These are phyloP conservation scores for Crucihimalaya himalaica DNA, from an alignment of 345 rosid species.

Conservation along the genomic window DNA sequence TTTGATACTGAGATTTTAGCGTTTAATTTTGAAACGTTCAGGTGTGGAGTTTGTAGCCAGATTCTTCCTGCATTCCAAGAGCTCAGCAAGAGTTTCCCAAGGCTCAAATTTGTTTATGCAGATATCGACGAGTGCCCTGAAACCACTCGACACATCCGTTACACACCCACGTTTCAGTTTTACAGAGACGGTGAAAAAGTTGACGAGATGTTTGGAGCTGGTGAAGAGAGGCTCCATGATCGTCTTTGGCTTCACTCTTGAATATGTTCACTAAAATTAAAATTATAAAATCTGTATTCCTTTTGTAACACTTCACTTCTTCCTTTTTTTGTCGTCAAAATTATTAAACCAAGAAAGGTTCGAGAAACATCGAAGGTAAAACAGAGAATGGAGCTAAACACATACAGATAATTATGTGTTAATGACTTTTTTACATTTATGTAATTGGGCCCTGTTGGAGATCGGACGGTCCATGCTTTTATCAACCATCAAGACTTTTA, in stretches of 20 bases:
- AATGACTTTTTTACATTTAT: not conserved
- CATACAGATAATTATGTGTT: not conserved
- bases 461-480: not conserved
- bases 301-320: no score
- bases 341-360: no score
- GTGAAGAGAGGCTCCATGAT: conserved; percentile 86
- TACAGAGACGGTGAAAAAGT: conserved; percentile 84
- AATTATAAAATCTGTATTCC: not conserved
- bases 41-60: conserved; percentile 90
- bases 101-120: conserved; percentile 72
- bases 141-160: conserved; percentile 78
- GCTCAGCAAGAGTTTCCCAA: conserved; percentile 67
- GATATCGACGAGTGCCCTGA: conserved; percentile 96
- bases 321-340: no score
- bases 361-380: no score
- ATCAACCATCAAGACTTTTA: not conserved
- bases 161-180: conserved; percentile 90
- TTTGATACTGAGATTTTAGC: conserved; percentile 6
- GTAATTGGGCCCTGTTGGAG: not conserved
- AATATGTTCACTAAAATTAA: conserved; percentile 21
- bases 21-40: conserved; percentile 36
- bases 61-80: conserved; percentile 70
- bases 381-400: no score
- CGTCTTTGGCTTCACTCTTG: conserved; percentile 93
- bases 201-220: conserved; percentile 93